Evolutionary conservation across 2,329 filamentous ascomycete genomes (phyloP).

Genomic region (Tolypocladium endophyticum): DNA sequence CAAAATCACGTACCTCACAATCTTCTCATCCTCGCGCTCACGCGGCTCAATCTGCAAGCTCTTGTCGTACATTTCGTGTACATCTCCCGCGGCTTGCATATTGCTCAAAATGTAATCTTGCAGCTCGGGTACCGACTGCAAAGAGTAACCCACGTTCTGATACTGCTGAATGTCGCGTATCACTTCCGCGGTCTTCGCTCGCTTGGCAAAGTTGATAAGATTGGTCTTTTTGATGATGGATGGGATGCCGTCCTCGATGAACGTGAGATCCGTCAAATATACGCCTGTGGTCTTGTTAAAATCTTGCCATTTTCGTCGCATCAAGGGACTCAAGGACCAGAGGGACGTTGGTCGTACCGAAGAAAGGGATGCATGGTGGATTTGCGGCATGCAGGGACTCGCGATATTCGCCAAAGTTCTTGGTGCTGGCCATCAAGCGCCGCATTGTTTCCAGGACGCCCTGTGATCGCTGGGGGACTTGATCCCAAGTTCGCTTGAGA

Average conservation of each 20-base stretch:
- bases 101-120: slow-evolving; percentile 96
- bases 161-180: slow-evolving; percentile 98
- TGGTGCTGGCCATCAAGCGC: slow-evolving; percentile 89
- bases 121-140: slow-evolving; percentile 81
- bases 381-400: slow-evolving; percentile 87
- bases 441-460: slow-evolving; percentile 81
- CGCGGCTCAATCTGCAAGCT: slow-evolving; percentile 87
- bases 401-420: slow-evolving; percentile 96
- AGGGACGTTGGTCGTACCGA: slow-evolving; percentile 50
- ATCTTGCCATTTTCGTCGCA: background rate
- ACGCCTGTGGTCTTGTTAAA: slow-evolving; percentile 51
- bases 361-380: slow-evolving; percentile 95
- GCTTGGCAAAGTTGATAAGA: slow-evolving; percentile 97
- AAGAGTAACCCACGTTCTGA: slow-evolving; percentile 90
- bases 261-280: slow-evolving; percentile 93
- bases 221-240: slow-evolving; percentile 94
- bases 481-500: slow-evolving; percentile 85
- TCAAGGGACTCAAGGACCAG: too few species aligned
- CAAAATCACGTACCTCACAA: slow-evolving; percentile 69
- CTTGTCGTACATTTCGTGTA: slow-evolving; percentile 99
- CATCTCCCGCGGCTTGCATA: slow-evolving; percentile 89
- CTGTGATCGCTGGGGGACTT: slow-evolving; percentile 78
- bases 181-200: slow-evolving; percentile 94
- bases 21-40: slow-evolving; percentile 97
- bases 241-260: slow-evolving; percentile 96